Base-by-base conservation (phyloP, 306 rosid species). In the Vigna radiata region DNA sequence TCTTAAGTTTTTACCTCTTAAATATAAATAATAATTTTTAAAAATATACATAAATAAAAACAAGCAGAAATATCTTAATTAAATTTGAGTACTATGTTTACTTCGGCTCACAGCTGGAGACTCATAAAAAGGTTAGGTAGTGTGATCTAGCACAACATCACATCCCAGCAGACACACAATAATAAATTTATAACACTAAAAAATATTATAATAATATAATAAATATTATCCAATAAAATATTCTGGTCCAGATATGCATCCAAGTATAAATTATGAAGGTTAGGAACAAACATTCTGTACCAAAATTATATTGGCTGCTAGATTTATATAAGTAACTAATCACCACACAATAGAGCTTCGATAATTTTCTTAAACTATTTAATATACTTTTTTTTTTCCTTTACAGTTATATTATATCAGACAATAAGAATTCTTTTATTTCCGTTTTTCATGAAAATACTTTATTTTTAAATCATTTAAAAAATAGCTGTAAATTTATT, bases 231-330 rank as follows among this genome's bases (percentile, higher is more conserved):
- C 12, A 9, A 54, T 9, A 54, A 54, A 54, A 19, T 9, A 54
- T 2, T 19, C 15, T 9, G 61, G 5, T 54, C 31, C 61, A 54
- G 61, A 54, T 7, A 54, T 54, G 31, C 31, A 54, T 10, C 29
- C 15, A 18, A 54, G 14, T 54, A 54, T 54, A 54, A 19, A 54
- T 54, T 60, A 31, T 41, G 47, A 65, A 12, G 7, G 31, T 10
- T 2, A 15, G 33, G 65, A 53, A 39, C 81, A 64, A 11, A 77
- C 52, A 58, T 56, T 77, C 61, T 46, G 44, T 19, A 46, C 3
- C 4, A 44, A n/a, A 11, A 37, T 14, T 76, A 39, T 72, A 37
- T 8, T 72, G 29, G 41, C 54, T 53, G 8, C 19, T 10, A 10
- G 21, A 55, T 55, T 55, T 10, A 55, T 55, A 10, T 1, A 21